Conservation (phyloP, 352 stramenopile species). For the Phytopythium delawarense region DNA sequence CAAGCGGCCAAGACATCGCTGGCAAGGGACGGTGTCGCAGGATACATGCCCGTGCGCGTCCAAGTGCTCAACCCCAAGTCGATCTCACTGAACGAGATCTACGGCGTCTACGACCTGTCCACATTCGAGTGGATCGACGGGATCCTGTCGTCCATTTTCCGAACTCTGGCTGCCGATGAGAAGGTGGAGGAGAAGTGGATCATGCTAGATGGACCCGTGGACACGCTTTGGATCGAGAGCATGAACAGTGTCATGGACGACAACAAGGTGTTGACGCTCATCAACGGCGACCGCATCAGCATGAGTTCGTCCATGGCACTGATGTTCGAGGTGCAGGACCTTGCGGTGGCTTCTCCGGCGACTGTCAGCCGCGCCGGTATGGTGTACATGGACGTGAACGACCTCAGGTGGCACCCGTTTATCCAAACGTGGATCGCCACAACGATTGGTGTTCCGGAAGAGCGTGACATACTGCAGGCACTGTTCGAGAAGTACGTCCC, state of each 20-base stretch:
- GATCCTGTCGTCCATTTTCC: slow-evolving; percentile 80
- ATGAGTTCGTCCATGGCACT: slow-evolving; percentile 87
- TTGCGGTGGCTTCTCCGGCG: slow-evolving; percentile 91
- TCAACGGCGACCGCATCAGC: slow-evolving; percentile 85
- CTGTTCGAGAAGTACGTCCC: slow-evolving; percentile 86
- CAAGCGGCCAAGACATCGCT: slow-evolving; percentile 70
- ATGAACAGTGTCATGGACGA: slow-evolving; percentile 91
- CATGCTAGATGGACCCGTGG: slow-evolving; percentile 83
- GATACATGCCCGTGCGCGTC: slow-evolving; percentile 82
- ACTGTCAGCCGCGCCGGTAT: slow-evolving; percentile 93
- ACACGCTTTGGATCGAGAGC: slow-evolving; percentile 88
- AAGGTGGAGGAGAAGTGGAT: slow-evolving; percentile 87
- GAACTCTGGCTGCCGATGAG: slow-evolving; percentile 69
- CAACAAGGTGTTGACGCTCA: slow-evolving; percentile 84
- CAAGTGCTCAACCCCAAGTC: slow-evolving; percentile 89
- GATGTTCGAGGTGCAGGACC: slow-evolving; percentile 94
- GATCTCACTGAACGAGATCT: slow-evolving; percentile 88
- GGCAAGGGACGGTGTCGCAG: slow-evolving; percentile 60
- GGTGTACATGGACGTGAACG: slow-evolving; percentile 91
- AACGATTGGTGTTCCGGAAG: slow-evolving; percentile 54
- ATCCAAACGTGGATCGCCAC: slow-evolving; percentile 72
- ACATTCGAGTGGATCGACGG: slow-evolving; percentile 88
- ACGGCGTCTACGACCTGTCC: slow-evolving; percentile 86
- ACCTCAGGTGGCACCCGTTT: slow-evolving; percentile 77
- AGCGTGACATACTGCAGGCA: slow-evolving; percentile 57